Base-by-base conservation (phyloP, 2,329 filamentous ascomycete species). In the Cladosporium cucumerinum region DNA sequence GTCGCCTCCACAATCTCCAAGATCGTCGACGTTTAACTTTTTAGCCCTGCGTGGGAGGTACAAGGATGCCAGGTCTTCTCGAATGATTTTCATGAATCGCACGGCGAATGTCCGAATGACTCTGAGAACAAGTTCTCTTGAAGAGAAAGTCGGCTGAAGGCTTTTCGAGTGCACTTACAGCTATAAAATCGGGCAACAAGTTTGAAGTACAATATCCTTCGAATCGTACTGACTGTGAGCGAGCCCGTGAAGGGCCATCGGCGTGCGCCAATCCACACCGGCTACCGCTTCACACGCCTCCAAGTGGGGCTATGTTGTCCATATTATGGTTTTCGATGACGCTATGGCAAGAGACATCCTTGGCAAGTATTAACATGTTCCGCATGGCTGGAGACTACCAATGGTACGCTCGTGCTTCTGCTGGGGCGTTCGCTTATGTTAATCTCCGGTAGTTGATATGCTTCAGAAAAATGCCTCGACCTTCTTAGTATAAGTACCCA, bases 321-420 rank as follows among this genome's bases (percentile, higher is more conserved):
- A 57, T 21, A 32, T 57, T 57, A 57, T 39, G 30, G 18, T 57
- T 57, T 26, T 26, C 54, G 52, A 39, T 57, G 54, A 32, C 54
- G 54, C 54, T 57, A 57, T 57, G 54, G 48, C 48, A 28, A 51
- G n/a, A 39, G 3, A 57, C 23, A 3, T 25, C 30, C 54, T 57
- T 57, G 32, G 54, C 32, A 32, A 57, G 54, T 36, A 36, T 12
- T 25, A 21, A 23, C 21, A 57, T 34, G 30, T 32, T 25, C 54
- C 54, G 54, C 54, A 57, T 57, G 54, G 54, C 32, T 57, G 54
- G 54, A 18, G 30, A 57, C 54, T 57, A 57, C 39, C 30, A 32
- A 12, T 23, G 12, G 11, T 39, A 57, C 12, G 57, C 57, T 58
- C 57, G 57, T 58, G 57, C 55, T 28, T 46, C 28, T n/a, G 21